These are phyloP conservation scores for Fusarium nematophilum DNA, from an alignment of 2,329 filamentous ascomycete species.

Conservation along the genomic window DNA sequence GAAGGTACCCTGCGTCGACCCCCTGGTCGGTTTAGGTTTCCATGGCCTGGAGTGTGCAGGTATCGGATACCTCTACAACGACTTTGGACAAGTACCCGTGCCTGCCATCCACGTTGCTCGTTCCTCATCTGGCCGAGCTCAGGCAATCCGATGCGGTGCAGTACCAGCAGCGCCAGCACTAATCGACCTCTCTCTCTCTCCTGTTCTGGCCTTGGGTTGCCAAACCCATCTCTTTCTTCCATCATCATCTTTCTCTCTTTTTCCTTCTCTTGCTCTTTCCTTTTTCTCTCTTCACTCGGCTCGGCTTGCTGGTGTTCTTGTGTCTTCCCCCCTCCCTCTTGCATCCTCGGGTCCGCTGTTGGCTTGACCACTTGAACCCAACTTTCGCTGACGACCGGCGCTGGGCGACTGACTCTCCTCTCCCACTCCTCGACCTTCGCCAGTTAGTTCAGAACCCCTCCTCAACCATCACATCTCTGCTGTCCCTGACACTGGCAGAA, in stretches of 20 bases:
- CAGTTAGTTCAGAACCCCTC: too few relatives aligned
- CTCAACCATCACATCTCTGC: conserved; percentile 12
- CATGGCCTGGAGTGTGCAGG: conserved; percentile 15
- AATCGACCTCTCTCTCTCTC: conserved; percentile 14
- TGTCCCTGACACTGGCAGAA: conserved; percentile 8
- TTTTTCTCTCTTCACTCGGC: conserved; percentile 22
- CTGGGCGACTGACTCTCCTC: conserved; percentile 41
- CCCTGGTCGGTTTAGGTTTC: conserved; percentile 18
- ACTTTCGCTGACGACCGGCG: conserved; percentile 39
- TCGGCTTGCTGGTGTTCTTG: conserved; percentile 35
- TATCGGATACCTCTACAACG: conserved; percentile 20
- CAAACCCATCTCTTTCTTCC: conserved; percentile 22
- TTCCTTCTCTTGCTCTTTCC: conserved; percentile 1
- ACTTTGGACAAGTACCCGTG: conserved; percentile 33
- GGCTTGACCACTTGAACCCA: conserved; percentile 24
- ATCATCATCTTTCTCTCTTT: conserved; percentile 8
- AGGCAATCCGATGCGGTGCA: conserved; percentile 14
- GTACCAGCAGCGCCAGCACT: not conserved
- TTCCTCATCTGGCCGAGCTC: conserved; percentile 3
- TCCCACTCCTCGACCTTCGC: conserved; percentile 31
- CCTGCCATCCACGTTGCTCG: conserved; percentile 7
- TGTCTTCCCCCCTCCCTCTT: conserved; percentile 2
- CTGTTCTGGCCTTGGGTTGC: conserved; percentile 25
- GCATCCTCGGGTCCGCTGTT: conserved; percentile 7
- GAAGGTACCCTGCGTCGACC: conserved; percentile 17